Evolutionary conservation across 1,139 yeast species (phyloP).

Genomic region (Saccharomyces hybrid): DNA sequence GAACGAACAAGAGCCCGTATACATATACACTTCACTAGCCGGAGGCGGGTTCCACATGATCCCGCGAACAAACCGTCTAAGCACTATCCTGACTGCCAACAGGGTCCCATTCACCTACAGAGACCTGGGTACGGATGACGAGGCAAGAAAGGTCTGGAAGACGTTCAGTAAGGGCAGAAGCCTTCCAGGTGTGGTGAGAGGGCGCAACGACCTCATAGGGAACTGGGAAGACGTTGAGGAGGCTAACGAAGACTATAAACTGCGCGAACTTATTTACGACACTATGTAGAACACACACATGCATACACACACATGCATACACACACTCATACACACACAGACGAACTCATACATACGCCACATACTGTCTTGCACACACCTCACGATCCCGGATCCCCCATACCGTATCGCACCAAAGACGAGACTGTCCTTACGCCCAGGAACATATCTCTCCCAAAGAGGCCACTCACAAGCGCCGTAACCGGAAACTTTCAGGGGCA

Average conservation of each 20-base stretch:
- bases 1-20: conserved; percentile 50
- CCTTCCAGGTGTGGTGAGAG: conserved; percentile 88
- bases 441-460: neutral
- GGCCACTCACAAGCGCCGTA: neutral
- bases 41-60: conserved; percentile 81
- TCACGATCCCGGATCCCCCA: neutral
- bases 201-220: conserved; percentile 77
- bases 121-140: conserved; percentile 83
- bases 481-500: conserved; percentile 1
- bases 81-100: conserved; percentile 70
- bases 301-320: no score
- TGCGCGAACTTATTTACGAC: conserved; percentile 50
- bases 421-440: neutral
- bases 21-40: conserved; percentile 77
- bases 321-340: no score
- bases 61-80: conserved; percentile 70
- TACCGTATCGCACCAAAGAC: neutral
- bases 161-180: conserved; percentile 65
- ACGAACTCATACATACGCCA: neutral
- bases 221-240: conserved; percentile 75
- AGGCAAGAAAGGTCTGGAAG: conserved; percentile 81
- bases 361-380: neutral
- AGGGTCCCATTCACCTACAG: conserved; percentile 53
- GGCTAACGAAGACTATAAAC: conserved; percentile 74
- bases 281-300: conserved; percentile 33